These are phyloP conservation scores for Suillus bovinus DNA, from an alignment of 768 basidiomycete species.

Conservation along the genomic window DNA sequence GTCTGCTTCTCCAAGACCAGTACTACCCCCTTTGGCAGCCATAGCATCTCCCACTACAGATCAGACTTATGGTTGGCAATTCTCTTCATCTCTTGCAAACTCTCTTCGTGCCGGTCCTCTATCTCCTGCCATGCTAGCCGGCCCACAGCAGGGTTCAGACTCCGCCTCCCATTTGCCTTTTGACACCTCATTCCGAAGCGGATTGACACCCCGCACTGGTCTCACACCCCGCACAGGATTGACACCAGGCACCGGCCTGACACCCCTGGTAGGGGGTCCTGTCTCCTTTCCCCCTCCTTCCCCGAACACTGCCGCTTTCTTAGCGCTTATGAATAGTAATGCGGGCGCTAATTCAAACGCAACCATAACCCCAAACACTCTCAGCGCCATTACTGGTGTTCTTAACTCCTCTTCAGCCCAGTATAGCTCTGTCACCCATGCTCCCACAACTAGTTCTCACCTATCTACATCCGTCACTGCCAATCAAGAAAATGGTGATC, in stretches of 20 bases:
- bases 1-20: constrained; percentile 56
- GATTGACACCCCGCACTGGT: constrained; percentile 84
- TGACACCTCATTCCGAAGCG: constrained; percentile 77
- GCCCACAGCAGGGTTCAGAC: constrained; percentile 60
- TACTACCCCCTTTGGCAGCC: constrained; percentile 79
- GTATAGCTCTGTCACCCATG: constrained; percentile 31
- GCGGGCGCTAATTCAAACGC: constrained; percentile 35
- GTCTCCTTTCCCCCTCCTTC: constrained; percentile 80
- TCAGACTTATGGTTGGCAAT: constrained; percentile 57
- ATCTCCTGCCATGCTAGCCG: constrained; percentile 94
- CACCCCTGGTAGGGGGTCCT: constrained; percentile 75
- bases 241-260: constrained; percentile 74
- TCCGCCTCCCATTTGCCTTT: constrained; percentile 47
- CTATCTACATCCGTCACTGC: constrained; percentile 37
- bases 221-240: constrained; percentile 85
- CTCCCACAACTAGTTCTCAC: constrained; percentile 35
- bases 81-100: constrained; percentile 60
- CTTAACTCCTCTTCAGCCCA: constrained; percentile 44
- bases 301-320: constrained; percentile 89
- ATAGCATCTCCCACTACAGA: constrained; percentile 59
- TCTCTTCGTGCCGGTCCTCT: constrained; percentile 92
- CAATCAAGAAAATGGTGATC: constrained; percentile 31
- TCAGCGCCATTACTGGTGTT: constrained; percentile 69
- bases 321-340: constrained; percentile 83
- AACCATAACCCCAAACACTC: constrained; percentile 62